Evolutionary conservation across 2,329 filamentous ascomycete genomes (phyloP).

Genomic region (Fusarium phyllophilum): DNA sequence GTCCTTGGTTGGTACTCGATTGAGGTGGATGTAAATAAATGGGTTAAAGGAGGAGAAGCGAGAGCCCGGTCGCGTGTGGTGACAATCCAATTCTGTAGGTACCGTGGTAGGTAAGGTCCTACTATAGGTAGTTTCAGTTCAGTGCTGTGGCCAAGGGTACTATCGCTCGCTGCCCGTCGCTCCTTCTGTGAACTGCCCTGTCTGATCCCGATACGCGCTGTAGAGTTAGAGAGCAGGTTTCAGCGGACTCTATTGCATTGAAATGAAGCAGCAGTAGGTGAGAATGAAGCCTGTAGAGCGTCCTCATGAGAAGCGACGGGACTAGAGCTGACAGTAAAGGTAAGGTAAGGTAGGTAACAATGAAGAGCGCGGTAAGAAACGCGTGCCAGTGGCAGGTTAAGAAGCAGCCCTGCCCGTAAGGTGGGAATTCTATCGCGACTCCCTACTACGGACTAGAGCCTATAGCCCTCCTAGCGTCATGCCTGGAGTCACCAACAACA

Average conservation of each 20-base stretch:
- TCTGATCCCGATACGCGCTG: not conserved
- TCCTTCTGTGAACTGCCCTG: not conserved
- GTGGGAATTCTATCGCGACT: conserved; percentile 46
- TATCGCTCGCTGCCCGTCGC: conserved; percentile 14
- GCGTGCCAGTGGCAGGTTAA: conserved; percentile 45
- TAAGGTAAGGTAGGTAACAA: not conserved
- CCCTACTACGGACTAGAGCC: conserved; percentile 26
- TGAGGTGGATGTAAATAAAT: conserved; percentile 37
- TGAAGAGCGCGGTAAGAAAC: conserved; percentile 41
- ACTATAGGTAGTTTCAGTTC: not conserved
- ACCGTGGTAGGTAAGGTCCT: not conserved
- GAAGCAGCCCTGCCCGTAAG: conserved; percentile 36
- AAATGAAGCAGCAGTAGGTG: conserved; percentile 11
- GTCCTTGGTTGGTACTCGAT: conserved; percentile 18
- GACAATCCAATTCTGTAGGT: conserved; percentile 16
- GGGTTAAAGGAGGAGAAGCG: conserved; percentile 38
- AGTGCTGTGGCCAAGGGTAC: conserved; percentile 3
- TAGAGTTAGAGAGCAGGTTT: not conserved
- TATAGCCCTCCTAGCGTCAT: conserved; percentile 42
- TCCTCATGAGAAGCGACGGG: conserved; percentile 31
- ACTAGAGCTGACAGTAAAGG: conserved; percentile 1
- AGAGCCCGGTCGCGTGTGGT: conserved; percentile 37
- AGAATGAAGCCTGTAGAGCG: conserved; percentile 8
- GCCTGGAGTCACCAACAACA: conserved; percentile 31
- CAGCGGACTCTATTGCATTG: conserved; percentile 11